Conservation (phyloP, 352 stramenopile species). For the Pythium sukuiense region DNA sequence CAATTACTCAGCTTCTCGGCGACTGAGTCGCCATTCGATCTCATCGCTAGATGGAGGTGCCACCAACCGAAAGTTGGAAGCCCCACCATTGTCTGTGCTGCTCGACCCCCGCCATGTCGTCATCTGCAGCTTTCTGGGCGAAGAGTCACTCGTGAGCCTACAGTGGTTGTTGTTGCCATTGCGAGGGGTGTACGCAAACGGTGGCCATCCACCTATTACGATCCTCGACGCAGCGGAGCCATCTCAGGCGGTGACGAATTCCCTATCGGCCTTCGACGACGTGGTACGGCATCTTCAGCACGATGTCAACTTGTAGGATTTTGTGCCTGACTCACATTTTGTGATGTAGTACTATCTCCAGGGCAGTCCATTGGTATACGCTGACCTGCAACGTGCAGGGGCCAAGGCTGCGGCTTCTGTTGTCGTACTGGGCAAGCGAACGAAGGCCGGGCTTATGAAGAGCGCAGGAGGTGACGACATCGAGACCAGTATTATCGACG, state of each 20-base stretch:
- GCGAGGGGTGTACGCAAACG: slow-evolving; percentile 43
- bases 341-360: slow-evolving; percentile 71
- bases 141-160: slow-evolving; percentile 70
- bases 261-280: slow-evolving; percentile 55
- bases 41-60: slow-evolving; percentile 22
- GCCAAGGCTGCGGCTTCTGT: slow-evolving; percentile 77
- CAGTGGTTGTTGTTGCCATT: slow-evolving; percentile 79
- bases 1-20: slow-evolving; percentile 24
- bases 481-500: slow-evolving; percentile 74
- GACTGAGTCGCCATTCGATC: slow-evolving; percentile 25
- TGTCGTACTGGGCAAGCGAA: slow-evolving; percentile 78
- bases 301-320: neutral
- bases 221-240: slow-evolving; percentile 75
- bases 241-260: slow-evolving; percentile 44
- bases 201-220: slow-evolving; percentile 66
- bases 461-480: slow-evolving; percentile 42
- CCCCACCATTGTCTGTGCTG: slow-evolving; percentile 59
- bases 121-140: slow-evolving; percentile 82
- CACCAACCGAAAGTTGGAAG: slow-evolving; percentile 32
- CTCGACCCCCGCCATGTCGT: slow-evolving; percentile 72
- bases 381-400: slow-evolving; percentile 74
- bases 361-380: slow-evolving; percentile 76
- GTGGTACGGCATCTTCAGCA: slow-evolving; percentile 47
- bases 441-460: slow-evolving; percentile 36
- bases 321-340: neutral